A percentile compares a stretch with the other conserved stretches of the same genome.
Evolutionary conservation across 1,139 yeast species (phyloP).

Genomic region (Geotrichum bryndzae): DNA sequence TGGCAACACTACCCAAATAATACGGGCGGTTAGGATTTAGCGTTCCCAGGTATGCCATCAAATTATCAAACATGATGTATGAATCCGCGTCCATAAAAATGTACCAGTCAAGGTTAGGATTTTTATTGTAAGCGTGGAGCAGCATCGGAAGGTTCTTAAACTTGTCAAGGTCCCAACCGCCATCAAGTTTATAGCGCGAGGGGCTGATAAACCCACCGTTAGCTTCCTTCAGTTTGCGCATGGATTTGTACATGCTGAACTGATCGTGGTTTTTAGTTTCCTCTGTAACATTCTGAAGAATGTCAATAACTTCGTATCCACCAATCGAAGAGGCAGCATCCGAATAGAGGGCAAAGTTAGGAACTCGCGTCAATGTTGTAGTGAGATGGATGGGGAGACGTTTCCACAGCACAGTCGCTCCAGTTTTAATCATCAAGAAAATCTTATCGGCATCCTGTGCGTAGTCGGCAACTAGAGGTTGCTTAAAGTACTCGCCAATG

Average conservation of each 20-base stretch:
- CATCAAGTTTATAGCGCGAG: constrained; percentile 18
- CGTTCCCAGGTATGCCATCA: constrained; percentile 26
- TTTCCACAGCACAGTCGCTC: constrained; percentile 35
- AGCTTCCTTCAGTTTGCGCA: constrained; percentile 25
- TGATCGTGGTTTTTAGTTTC: constrained; percentile 22
- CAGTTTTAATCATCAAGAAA: constrained; percentile 36
- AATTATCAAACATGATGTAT: constrained; percentile 30
- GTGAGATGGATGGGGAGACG: constrained; percentile 35
- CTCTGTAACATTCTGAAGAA: constrained; percentile 29
- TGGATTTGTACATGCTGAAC: constrained; percentile 30
- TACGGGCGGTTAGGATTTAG: constrained; percentile 27
- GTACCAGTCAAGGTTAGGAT: constrained; percentile 36
- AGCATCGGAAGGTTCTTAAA: constrained; percentile 39
- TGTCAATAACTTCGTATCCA: constrained; percentile 34
- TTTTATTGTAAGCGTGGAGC: constrained; percentile 31
- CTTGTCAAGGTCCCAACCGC: constrained; percentile 37
- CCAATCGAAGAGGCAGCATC: constrained; percentile 33
- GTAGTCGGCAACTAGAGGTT: constrained; percentile 26
- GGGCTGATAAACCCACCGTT: constrained; percentile 6
- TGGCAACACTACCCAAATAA: constrained; percentile 32
- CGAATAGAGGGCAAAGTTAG: constrained; percentile 35
- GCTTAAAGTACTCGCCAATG: constrained; percentile 21
- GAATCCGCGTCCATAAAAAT: constrained; percentile 38
- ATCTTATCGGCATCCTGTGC: constrained; percentile 25
- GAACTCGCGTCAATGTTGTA: constrained; percentile 34